Percentiles rank a stretch among this genome's conserved stretches.
These are phyloP conservation scores for Colletotrichum sojae DNA, from an alignment of 2,329 filamentous ascomycete genomes.

Conservation along the genomic window DNA sequence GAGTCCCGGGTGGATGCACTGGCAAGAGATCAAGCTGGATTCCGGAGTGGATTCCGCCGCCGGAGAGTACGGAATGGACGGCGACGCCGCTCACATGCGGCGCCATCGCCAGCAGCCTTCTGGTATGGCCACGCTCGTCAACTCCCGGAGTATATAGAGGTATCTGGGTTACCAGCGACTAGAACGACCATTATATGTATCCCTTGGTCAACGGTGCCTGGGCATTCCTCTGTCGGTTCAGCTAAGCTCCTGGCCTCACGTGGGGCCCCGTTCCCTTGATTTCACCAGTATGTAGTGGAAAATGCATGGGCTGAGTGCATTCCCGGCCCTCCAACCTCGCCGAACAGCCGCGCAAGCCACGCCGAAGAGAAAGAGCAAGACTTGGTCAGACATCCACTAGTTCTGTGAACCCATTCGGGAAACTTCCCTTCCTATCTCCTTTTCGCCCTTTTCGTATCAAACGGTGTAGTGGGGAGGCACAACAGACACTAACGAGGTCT, in stretches of 20 bases:
- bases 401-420: neutral
- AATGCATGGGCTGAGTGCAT: conserved; percentile 7
- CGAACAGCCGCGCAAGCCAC: neutral
- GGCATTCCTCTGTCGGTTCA: conserved; percentile 1
- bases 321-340: neutral
- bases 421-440: too few species aligned
- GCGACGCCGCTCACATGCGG: too few species aligned
- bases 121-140: neutral
- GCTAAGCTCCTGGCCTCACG: conserved; percentile 3
- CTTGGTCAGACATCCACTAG: neutral
- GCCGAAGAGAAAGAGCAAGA: neutral
- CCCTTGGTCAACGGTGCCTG: conserved; percentile 6
- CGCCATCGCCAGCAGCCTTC: too few species aligned
- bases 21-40: too few species aligned
- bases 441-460: too few species aligned
- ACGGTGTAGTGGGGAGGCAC: too few species aligned
- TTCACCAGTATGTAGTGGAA: conserved; percentile 2
- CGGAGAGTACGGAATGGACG: too few species aligned
- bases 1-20: too few species aligned
- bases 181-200: neutral
- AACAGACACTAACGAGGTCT: too few species aligned
- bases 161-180: neutral
- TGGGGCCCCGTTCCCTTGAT: conserved; percentile 9
- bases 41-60: too few species aligned
- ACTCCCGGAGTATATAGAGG: neutral